Evolutionary conservation across 2,329 filamentous ascomycete genomes (phyloP), one percentile per base, ranked within the genome.

Genomic region (Ceratocystis alfenasii): DNA sequence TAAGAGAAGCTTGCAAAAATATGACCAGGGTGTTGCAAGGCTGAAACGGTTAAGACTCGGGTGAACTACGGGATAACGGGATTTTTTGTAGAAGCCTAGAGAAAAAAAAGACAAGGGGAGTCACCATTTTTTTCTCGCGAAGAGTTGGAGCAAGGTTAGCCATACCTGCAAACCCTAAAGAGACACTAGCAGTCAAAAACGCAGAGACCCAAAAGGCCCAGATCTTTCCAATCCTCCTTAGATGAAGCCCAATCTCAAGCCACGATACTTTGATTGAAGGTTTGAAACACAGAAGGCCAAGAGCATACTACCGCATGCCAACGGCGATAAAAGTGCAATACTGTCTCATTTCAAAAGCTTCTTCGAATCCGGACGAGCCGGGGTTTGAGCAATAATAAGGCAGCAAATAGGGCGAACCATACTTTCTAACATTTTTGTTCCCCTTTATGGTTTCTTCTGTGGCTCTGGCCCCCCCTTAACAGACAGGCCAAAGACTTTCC

Each of bases 31-130:
- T n/a, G 55, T 46, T 12, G 62, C 45, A 66, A 63, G 67, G 62
- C 65, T 66, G 67, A 57, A 25, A 25, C 8, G 66, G 59, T 12
- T 68, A 63, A 64, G 62, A 1, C 3, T n/a, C 55, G 28, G 55
- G 28, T 59, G 2, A 59, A 20, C 8, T 8, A 6, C 6, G 55
- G 55, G 4, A 33, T 1, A n/a, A 8, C 33, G 22, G 53, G 5
- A 8, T 7, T 33, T 33, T 33, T 33, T 15, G 2, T 5, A 15
- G 3, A 15, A 28, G 1, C 22, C 53, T 6, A 25, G 50, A 25
- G 20, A 17, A 55, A 55, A 55, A 10, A 15, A 12, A 25, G n/a
- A 12, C 20, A 20, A 25, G 6, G 5, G 8, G 20, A 10, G 12
- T n/a, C n/a, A 8, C 50, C 20, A 28, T 22, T 55, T 55, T 55